Evolutionary conservation across 176 grass and related monocot genomes (phyloP), one percentile per base, ranked within the genome.

Genomic region (Cymbopogon citratus): DNA sequence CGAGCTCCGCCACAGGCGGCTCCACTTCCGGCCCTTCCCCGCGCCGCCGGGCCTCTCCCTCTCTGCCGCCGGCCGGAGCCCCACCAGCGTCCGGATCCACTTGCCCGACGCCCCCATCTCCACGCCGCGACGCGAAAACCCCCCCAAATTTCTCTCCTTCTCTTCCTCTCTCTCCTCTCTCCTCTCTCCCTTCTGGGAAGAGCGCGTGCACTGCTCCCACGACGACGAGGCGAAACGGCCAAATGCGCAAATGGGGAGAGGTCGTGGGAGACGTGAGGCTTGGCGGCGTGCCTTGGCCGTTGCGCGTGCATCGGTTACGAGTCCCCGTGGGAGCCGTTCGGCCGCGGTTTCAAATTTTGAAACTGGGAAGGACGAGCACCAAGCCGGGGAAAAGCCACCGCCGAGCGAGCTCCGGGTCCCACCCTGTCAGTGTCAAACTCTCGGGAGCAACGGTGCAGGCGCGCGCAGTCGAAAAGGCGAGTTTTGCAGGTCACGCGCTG

Each of bases 51-150:
- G 29, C 44, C 49, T 84, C 83, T 79, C 71, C 73, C 21, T 91
- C 66, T 84, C 78, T 59, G 75, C 66, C 51, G 83, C 79, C 43
- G 91, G 75, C 70, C 69, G 88, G 26, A 90, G 51, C 14, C 90
- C 88, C 36, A 95, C 87, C 25, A 95, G 82, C 80, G 90, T 85
- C 81, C 85, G 92, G 46, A 92, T 90, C 93, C 93, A 95, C 85
- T 95, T 95, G 62, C 85, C 88, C 28, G 93, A 95, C 69, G 80
- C 80, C 31, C 87, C 90, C 93, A 95, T 95, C 26, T 40, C 1
- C 82, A 34, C 48, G 11, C 52, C 51, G 26, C 24, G 3, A 72
- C 41, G 2, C 48, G 25, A 61, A 71, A 35, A 15, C 13, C n/a
- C 4, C 12, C 9, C 64, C 27, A 24, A 78, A 12, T 31, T 51